These are phyloP conservation scores for Pyrenochaeta sp. DNA, from an alignment of 2,329 filamentous ascomycete species.

Conservation along the genomic window DNA sequence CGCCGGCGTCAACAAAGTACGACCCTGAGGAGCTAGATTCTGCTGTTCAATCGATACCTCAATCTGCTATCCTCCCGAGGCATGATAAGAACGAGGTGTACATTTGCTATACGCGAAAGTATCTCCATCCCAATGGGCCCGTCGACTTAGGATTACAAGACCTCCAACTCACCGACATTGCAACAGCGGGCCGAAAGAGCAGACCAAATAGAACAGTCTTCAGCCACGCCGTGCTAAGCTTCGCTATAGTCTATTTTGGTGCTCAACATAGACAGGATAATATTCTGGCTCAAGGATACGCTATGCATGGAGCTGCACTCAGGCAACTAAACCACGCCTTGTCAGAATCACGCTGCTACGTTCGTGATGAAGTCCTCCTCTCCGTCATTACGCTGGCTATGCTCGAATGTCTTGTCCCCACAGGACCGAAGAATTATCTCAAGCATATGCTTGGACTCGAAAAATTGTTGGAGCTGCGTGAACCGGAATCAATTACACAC, in stretches of 20 bases:
- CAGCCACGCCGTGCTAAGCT: constrained; percentile 31
- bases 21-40: background rate
- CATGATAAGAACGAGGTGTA: constrained; percentile 32
- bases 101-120: constrained; percentile 33
- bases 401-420: constrained; percentile 37
- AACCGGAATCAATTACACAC: constrained; percentile 9
- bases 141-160: constrained; percentile 31
- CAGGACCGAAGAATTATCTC: constrained; percentile 29
- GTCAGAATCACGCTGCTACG: constrained; percentile 26
- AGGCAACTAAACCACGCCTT: constrained; percentile 36
- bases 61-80: constrained; percentile 4
- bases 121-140: constrained; percentile 30
- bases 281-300: constrained; percentile 30
- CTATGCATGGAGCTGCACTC: constrained; percentile 33
- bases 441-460: constrained; percentile 43
- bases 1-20: constrained; percentile 2
- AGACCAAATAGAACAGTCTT: constrained; percentile 20
- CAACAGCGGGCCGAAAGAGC: constrained; percentile 5
- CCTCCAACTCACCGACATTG: constrained; percentile 25
- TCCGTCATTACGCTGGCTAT: constrained; percentile 36
- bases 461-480: constrained; percentile 34
- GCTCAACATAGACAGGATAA: constrained; percentile 22
- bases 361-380: constrained; percentile 36
- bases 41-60: background rate
- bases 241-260: constrained; percentile 39